Evolutionary conservation across 371 early-diverging fungal genomes (phyloP).

Genomic region (Dentiscutata heterogama): DNA sequence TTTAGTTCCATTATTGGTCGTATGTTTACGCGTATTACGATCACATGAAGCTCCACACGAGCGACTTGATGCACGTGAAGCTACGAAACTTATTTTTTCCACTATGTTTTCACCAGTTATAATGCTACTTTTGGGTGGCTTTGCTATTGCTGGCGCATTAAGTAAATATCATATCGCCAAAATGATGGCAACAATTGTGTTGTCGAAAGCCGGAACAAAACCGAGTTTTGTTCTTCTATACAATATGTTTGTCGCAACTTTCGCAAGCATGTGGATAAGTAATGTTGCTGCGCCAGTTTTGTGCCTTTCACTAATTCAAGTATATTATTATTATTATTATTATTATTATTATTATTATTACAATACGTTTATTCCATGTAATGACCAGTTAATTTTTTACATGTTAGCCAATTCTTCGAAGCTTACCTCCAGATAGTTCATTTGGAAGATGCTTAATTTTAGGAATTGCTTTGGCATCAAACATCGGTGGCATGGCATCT

Average conservation of each 20-base stretch:
- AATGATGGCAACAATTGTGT: slow-evolving; percentile 85
- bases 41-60: slow-evolving; percentile 53
- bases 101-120: slow-evolving; percentile 97
- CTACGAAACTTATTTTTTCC: slow-evolving; percentile 65
- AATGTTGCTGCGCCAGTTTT: slow-evolving; percentile 98
- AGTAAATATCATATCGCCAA: slow-evolving; percentile 95
- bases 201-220: slow-evolving; percentile 89
- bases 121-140: slow-evolving; percentile 96
- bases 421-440: slow-evolving; percentile 71
- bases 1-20: slow-evolving; percentile 88
- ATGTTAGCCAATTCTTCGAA: slow-evolving; percentile 81
- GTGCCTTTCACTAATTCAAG: slow-evolving; percentile 93
- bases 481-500: slow-evolving; percentile 97
- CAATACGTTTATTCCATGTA: background rate
- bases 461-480: slow-evolving; percentile 95
- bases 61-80: slow-evolving; percentile 66
- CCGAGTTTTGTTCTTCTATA: slow-evolving; percentile 88
- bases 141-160: slow-evolving; percentile 93
- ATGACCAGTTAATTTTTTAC: too few relatives aligned
- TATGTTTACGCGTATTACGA: slow-evolving; percentile 85
- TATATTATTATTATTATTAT: slow-evolving; percentile 49
- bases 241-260: slow-evolving; percentile 94
- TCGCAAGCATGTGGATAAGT: slow-evolving; percentile 97
- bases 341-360: slow-evolving; percentile 43
- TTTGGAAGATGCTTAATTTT: slow-evolving; percentile 90